phyloP scores from a whole-genome alignment of 225 moss, liverwort and hornwort genomes.

The Marchantia polymorpha region DNA sequence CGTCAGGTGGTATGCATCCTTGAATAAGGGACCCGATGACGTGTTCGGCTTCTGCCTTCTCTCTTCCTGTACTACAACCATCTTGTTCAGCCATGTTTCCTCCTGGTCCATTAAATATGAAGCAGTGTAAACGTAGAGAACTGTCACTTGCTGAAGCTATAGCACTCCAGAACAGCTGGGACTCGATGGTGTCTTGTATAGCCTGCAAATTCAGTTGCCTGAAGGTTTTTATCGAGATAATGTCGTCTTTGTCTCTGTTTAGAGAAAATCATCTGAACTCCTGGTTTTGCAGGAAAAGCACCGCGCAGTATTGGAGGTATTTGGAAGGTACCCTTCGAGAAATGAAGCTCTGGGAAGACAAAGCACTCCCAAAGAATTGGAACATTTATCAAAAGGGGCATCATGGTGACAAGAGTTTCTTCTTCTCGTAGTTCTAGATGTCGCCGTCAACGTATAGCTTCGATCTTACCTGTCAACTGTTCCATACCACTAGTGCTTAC shows the following conservation, averaged over 20 bases:
- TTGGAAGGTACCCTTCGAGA: slow-evolving; percentile 71
- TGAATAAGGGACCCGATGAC: no score
- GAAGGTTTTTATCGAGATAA: no score
- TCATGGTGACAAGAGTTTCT: neutral
- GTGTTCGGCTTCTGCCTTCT: no score
- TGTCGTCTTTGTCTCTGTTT: neutral
- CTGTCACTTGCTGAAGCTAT: no score
- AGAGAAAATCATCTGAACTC: neutral
- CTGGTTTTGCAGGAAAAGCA: slow-evolving; percentile 50
- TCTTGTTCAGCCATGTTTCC: no score
- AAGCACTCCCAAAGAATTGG: slow-evolving; percentile 57
- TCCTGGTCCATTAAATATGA: no score
- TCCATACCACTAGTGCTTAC: neutral
- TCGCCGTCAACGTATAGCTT: neutral
- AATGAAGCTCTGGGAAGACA: slow-evolving; percentile 58
- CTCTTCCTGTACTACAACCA: no score
- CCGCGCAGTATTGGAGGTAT: slow-evolving; percentile 44
- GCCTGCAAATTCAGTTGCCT: neutral
- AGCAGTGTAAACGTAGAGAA: no score
- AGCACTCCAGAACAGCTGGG: neutral
- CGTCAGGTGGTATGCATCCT: no score
- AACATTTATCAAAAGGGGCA: slow-evolving; percentile 24
- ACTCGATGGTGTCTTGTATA: neutral
- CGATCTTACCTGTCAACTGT: neutral
- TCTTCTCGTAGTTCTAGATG: neutral